phyloP scores from a whole-genome alignment of 2,329 filamentous ascomycete species.

The Tolypocladium endophyticum region DNA sequence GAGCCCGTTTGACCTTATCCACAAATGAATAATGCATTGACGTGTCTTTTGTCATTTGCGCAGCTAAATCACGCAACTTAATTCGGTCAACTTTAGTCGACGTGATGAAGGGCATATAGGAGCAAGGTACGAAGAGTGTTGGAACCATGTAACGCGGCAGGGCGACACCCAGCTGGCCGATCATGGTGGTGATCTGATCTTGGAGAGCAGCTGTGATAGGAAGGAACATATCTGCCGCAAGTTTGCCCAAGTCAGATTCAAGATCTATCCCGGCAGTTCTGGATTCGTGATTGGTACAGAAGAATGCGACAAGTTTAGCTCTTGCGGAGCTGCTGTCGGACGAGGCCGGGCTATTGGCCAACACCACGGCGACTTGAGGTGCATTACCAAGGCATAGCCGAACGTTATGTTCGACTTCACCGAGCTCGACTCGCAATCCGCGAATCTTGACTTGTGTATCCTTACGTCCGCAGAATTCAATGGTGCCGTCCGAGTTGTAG shows the following conservation, averaged over 20 bases:
- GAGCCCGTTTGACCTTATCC: not conserved
- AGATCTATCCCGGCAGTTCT: not conserved
- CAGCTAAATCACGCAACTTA: not conserved
- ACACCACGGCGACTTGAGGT: not conserved
- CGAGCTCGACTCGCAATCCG: constrained; percentile 9
- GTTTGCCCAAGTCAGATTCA: not conserved
- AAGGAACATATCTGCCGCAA: not conserved
- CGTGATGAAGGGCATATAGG: constrained; percentile 7
- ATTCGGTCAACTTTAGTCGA: constrained; percentile 9
- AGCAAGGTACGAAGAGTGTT: constrained; percentile 3
- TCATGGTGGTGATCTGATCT: not conserved
- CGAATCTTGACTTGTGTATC: constrained; percentile 9
- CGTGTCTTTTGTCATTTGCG: not conserved
- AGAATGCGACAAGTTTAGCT: not conserved
- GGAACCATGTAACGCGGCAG: constrained; percentile 9
- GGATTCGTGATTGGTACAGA: not conserved
- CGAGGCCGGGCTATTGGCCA: not conserved
- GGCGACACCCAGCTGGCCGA: not conserved
- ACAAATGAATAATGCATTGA: not conserved
- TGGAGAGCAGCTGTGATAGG: not conserved
- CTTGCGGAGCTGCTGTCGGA: not conserved
- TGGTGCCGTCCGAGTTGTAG: constrained; percentile 6
- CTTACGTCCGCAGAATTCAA: constrained; percentile 5
- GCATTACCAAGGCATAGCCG: not conserved
- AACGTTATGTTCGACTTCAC: constrained; percentile 7